Percentiles rank a stretch among this genome's conserved stretches.
phyloP scores from a whole-genome alignment of 495 filamentous ascomycete genomes.

The Xylaria sp. region DNA sequence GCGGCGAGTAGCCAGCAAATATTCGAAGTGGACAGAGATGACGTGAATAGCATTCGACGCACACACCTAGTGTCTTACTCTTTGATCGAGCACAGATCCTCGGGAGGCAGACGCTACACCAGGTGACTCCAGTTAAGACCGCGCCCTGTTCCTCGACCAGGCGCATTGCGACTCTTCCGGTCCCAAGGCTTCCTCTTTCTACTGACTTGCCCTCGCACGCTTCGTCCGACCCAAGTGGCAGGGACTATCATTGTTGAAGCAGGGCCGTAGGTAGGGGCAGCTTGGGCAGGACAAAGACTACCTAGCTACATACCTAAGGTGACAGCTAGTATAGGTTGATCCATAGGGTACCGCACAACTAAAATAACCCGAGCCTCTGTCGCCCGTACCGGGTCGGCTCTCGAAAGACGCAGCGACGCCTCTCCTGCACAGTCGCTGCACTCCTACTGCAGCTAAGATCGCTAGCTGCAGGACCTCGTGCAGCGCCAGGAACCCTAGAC shows the following conservation, averaged over 20 bases:
- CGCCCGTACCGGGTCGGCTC: constrained; percentile 9
- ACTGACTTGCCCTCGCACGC: not conserved
- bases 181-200: not conserved
- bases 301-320: too few species aligned
- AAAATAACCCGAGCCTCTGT: constrained; percentile 24
- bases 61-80: constrained; percentile 10
- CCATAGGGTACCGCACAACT: too few species aligned
- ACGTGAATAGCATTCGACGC: constrained; percentile 25
- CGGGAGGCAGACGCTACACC: not conserved
- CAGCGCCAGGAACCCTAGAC: not conserved
- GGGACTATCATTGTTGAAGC: not conserved
- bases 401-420: constrained; percentile 9
- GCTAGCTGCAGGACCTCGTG: constrained; percentile 25
- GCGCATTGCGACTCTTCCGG: not conserved
- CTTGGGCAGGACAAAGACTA: not conserved
- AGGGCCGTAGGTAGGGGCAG: not conserved
- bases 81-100: not conserved
- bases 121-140: not conserved
- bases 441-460: constrained; percentile 15
- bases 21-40: constrained; percentile 28
- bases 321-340: too few species aligned
- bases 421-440: constrained; percentile 3
- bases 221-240: not conserved
- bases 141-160: not conserved
- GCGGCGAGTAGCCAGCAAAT: not conserved